phyloP scores from a whole-genome alignment of 2,329 filamentous ascomycete genomes.

The Cladosporium halotolerans region DNA sequence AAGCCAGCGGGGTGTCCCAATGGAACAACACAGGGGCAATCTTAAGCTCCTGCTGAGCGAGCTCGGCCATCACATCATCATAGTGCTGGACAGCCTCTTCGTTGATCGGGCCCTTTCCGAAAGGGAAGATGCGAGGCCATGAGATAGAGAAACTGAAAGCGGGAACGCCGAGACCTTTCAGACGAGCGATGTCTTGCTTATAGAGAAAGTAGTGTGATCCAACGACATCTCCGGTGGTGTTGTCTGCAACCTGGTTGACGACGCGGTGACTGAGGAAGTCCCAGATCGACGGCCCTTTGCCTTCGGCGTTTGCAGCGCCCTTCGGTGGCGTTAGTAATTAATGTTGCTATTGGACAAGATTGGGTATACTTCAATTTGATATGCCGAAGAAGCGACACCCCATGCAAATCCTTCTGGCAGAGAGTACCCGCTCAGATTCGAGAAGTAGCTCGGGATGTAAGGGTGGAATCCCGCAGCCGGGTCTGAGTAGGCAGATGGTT shows the following conservation, averaged over 20 bases:
- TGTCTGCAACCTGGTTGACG: constrained; percentile 32
- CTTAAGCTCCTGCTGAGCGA: constrained; percentile 37
- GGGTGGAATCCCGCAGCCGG: constrained; percentile 34
- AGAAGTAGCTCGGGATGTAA: constrained; percentile 33
- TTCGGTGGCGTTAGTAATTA: background rate
- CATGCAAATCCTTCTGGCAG: constrained; percentile 23
- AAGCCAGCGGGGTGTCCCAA: constrained; percentile 35
- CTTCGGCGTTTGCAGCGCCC: constrained; percentile 16
- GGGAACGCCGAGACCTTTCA: constrained; percentile 35
- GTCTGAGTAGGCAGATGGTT: constrained; percentile 28
- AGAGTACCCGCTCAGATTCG: constrained; percentile 30
- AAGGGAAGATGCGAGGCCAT: constrained; percentile 46
- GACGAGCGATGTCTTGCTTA: constrained; percentile 21
- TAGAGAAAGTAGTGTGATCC: constrained; percentile 40
- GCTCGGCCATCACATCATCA: constrained; percentile 41
- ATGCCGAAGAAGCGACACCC: constrained; percentile 21
- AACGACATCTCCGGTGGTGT: constrained; percentile 40
- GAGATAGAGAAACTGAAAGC: constrained; percentile 41
- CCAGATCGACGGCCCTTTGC: constrained; percentile 24
- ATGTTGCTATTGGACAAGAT: background rate
- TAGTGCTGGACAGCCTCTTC: constrained; percentile 43
- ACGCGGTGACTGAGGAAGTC: constrained; percentile 30
- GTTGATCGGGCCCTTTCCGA: constrained; percentile 43
- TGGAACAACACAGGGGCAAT: constrained; percentile 43
- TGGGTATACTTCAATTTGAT: constrained; percentile 21